These are phyloP conservation scores for Penicillium steckii DNA, from an alignment of 495 filamentous ascomycete species.

Conservation along the genomic window DNA sequence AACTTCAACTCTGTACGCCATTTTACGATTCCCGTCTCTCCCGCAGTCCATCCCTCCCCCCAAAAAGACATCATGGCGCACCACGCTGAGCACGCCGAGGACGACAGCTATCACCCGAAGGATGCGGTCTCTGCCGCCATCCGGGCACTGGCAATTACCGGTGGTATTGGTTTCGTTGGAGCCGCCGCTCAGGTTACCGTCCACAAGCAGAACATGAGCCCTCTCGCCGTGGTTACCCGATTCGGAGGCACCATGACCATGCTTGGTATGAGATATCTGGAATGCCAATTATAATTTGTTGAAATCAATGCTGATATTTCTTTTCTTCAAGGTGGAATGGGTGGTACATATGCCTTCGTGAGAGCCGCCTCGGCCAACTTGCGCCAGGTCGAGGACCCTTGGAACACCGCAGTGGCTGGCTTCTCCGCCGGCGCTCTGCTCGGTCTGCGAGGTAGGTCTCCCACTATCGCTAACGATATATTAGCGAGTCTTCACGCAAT, in stretches of 20 bases:
- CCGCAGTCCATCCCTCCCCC: slow-evolving; percentile 29
- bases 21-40: slow-evolving; percentile 14
- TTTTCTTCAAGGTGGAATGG: slow-evolving; percentile 65
- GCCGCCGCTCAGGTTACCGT: slow-evolving; percentile 86
- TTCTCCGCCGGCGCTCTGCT: slow-evolving; percentile 69
- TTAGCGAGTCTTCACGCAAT: neutral
- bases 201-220: slow-evolving; percentile 72
- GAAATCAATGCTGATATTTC: slow-evolving; percentile 17
- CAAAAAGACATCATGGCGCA: slow-evolving; percentile 46
- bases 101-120: slow-evolving; percentile 66
- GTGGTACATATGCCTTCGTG: slow-evolving; percentile 76
- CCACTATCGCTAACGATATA: neutral
- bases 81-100: slow-evolving; percentile 44
- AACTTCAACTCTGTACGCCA: slow-evolving; percentile 1
- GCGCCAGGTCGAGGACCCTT: slow-evolving; percentile 69
- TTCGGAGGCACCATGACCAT: slow-evolving; percentile 63
- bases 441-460: slow-evolving; percentile 58
- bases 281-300: neutral
- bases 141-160: slow-evolving; percentile 62
- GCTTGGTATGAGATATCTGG: slow-evolving; percentile 53
- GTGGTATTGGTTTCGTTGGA: slow-evolving; percentile 64
- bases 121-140: slow-evolving; percentile 72
- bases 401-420: slow-evolving; percentile 68
- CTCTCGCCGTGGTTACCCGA: slow-evolving; percentile 72
- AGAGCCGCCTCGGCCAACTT: slow-evolving; percentile 72